Base-by-base conservation (phyloP, 495 filamentous ascomycete species). In the Neurospora cerealis region DNA sequence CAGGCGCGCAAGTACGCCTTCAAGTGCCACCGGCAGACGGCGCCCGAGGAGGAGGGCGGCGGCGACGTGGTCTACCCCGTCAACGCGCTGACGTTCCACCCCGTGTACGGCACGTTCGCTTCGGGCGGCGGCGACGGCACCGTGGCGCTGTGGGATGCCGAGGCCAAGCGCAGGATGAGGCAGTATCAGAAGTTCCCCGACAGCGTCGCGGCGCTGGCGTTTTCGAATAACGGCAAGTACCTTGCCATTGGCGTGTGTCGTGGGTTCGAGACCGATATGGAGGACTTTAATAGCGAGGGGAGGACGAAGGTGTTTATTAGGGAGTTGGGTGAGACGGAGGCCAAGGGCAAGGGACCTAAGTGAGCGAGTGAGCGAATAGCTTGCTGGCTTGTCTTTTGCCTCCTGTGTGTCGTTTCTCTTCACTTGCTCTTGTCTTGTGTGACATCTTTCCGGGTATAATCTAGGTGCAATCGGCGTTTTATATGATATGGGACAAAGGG, bases 1-100 rank as follows among this genome's bases (percentile, higher is more conserved):
- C 93, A 98, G 81, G 91, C 91, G 21, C 87, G 95, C 72, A 98
- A 97, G 78, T 99, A 98, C 85, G 96, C 96, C 11, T 99, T 99
- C 87, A 99, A 99, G 80, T 99, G 96, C 83, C 96, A 99, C 83
- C 90, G 96, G 13, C 92, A 96, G 81, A 83, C 84, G 2, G 79
- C 78, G 32, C 77, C 80, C 46, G 81, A 82, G 17, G 80, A 80
- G n/a, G 81, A 83, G 2, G 87, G 85, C 41, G 89, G 93, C 66
- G 91, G 91, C 38, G 96, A 99, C 80, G 86, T 98, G 11, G 93
- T 99, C 9, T 99, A 96, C 79, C 96, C 96, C 0, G 95, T 99
- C 77, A 96, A 99, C 82, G 91, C 95, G 15, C 87, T 99, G 0
- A 88, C 93, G 1, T 99, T 97, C 83, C 95, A 99, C 84, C 95